Conservation (phyloP, 148 eudicot species). For the Amaranthus palmeri region DNA sequence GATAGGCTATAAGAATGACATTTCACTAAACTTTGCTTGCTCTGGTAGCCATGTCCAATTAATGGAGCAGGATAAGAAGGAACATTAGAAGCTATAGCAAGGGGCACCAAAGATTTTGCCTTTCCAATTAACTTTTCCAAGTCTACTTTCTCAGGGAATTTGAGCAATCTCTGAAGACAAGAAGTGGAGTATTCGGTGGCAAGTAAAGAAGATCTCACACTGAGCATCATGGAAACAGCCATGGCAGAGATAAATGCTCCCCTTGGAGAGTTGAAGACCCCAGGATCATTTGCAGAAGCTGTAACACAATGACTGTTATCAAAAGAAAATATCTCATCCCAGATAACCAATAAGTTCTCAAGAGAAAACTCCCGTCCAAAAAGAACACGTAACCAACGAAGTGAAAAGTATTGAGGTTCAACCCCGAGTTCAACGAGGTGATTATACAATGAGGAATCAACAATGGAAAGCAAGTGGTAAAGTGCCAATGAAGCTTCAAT, state of each 20-base stretch:
- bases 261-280: constrained; percentile 60
- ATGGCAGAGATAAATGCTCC: constrained; percentile 85
- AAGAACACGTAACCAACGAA: constrained; percentile 90
- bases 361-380: constrained; percentile 93
- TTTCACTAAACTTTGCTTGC: constrained; percentile 37
- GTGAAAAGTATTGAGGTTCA: constrained; percentile 95
- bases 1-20: constrained; percentile 64
- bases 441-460: constrained; percentile 77
- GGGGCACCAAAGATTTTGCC: constrained; percentile 61
- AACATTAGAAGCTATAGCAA: constrained; percentile 62
- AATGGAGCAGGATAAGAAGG: constrained; percentile 31
- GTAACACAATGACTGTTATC: constrained; percentile 40
- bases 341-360: constrained; percentile 59
- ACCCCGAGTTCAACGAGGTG: constrained; percentile 91
- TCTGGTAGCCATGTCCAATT: constrained; percentile 28
- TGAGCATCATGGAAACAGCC: constrained; percentile 92
- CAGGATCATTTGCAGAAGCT: constrained; percentile 37
- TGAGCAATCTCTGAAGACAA: constrained; percentile 89
- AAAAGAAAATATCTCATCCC: constrained; percentile 88
- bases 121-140: constrained; percentile 57
- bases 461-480: constrained; percentile 77
- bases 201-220: constrained; percentile 74
- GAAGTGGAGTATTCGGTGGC: constrained; percentile 87
- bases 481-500: constrained; percentile 90
- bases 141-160: constrained; percentile 62